Percentiles rank a stretch among this genome's conserved stretches.
Conservation (phyloP, 345 rosid species). For the Camelina hispida region DNA sequence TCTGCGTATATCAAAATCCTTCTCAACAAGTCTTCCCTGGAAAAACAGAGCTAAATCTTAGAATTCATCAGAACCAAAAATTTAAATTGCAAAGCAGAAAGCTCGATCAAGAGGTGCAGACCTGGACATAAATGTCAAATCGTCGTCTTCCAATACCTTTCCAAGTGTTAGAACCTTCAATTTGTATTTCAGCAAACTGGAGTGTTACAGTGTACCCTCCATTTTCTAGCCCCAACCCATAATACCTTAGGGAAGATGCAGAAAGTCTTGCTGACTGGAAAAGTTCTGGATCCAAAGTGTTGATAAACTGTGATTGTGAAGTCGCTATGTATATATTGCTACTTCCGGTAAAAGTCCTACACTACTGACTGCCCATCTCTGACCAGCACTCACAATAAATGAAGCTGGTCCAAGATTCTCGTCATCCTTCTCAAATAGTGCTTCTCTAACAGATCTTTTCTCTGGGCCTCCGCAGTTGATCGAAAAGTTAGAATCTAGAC, state of each 20-base stretch:
- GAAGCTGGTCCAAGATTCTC: conserved; percentile 62
- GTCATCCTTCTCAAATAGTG: conserved; percentile 52
- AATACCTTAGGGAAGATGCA: conserved; percentile 41
- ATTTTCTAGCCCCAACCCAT: not conserved
- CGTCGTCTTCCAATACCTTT: conserved; percentile 50
- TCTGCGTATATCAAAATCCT: conserved; percentile 54
- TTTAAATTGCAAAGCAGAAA: not conserved
- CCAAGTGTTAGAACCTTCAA: conserved; percentile 47
- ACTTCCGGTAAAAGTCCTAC: conserved; percentile 50
- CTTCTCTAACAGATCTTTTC: conserved; percentile 41
- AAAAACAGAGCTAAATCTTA: not conserved
- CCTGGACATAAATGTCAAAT: conserved; percentile 56
- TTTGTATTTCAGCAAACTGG: conserved; percentile 54
- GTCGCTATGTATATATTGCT: conserved; percentile 28
- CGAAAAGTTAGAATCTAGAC: conserved; percentile 56
- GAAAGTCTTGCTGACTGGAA: conserved; percentile 44
- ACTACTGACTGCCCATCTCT: conserved; percentile 59
- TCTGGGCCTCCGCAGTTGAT: conserved; percentile 68
- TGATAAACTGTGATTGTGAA: conserved; percentile 37
- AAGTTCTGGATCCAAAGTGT: conserved; percentile 49
- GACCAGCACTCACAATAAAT: conserved; percentile 45
- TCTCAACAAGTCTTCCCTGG: conserved; percentile 46
- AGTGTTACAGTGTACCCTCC: conserved; percentile 45
- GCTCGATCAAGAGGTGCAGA: conserved; percentile 15
- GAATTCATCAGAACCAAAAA: conserved; percentile 20